These are phyloP conservation scores for Gnetum montanum DNA, from an alignment of 75 land plant genomes.

Conservation along the genomic window DNA sequence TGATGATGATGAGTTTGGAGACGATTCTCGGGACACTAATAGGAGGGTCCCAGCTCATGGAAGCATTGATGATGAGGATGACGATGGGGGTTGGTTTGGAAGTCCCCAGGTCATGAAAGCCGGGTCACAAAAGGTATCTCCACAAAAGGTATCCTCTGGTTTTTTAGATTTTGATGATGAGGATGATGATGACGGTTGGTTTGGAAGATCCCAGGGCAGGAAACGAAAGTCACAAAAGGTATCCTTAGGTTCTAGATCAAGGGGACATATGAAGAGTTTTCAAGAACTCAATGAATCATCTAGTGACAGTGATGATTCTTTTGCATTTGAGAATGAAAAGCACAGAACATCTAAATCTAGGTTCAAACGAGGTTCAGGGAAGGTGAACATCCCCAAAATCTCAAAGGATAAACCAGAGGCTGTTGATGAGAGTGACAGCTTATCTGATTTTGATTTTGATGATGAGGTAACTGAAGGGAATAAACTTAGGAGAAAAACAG, in stretches of 20 bases:
- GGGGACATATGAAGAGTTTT: background rate
- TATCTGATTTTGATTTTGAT: no score
- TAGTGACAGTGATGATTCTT: background rate
- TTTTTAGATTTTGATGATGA: background rate
- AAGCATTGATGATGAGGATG: background rate
- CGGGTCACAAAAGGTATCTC: no score
- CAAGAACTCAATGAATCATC: background rate
- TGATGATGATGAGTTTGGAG: background rate
- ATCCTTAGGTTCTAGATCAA: background rate
- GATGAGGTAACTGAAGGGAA: no score
- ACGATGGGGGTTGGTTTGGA: background rate
- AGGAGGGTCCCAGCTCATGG: background rate
- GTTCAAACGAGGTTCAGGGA: background rate
- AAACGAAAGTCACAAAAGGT: background rate
- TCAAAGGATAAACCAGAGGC: no score
- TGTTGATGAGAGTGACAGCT: no score
- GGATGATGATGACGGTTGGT: conserved; percentile 1
- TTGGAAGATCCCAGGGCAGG: background rate
- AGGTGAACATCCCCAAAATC: no score
- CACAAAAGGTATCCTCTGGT: no score
- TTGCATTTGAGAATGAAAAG: conserved; percentile 3
- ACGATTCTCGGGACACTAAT: background rate
- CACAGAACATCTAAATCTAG: background rate
- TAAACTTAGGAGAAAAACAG: no score
- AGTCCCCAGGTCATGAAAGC: no score